These are phyloP conservation scores for Platanus orientalis DNA, from an alignment of 164 flowering plant species.

Conservation along the genomic window DNA sequence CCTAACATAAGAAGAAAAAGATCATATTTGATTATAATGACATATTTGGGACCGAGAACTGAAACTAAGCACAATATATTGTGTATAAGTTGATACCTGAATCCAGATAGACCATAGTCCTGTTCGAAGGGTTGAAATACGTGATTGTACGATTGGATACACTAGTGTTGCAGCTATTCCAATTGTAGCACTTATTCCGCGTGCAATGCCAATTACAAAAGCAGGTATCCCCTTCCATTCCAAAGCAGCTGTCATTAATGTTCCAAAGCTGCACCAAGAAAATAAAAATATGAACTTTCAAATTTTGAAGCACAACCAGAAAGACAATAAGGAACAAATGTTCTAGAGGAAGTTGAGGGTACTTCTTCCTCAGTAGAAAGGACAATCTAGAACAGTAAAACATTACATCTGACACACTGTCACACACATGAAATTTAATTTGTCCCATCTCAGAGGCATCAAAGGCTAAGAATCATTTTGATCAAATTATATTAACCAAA, in stretches of 20 bases:
- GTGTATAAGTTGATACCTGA: slow-evolving; percentile 52
- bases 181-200: slow-evolving; percentile 73
- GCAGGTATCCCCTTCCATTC: slow-evolving; percentile 85
- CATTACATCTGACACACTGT: no score
- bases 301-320: not conserved
- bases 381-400: no score
- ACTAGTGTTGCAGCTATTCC: slow-evolving; percentile 74
- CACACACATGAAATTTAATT: no score
- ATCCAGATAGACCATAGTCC: slow-evolving; percentile 97
- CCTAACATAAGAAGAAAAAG: no score
- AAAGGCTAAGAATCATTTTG: no score
- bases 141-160: slow-evolving; percentile 68
- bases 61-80: not conserved
- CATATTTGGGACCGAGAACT: no score
- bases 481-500: not conserved
- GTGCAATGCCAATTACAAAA: slow-evolving; percentile 66
- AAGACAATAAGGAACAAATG: not conserved
- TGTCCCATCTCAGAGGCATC: no score
- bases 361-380: no score
- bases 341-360: no score
- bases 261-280: slow-evolving; percentile 64
- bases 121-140: slow-evolving; percentile 58
- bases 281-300: not conserved
- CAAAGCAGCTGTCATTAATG: slow-evolving; percentile 81
- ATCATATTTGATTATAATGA: no score